A percentile compares a stretch with the other conserved stretches of the same genome.
phyloP scores from a whole-genome alignment of 768 basidiomycete species.

The Tulasnella sp. region DNA sequence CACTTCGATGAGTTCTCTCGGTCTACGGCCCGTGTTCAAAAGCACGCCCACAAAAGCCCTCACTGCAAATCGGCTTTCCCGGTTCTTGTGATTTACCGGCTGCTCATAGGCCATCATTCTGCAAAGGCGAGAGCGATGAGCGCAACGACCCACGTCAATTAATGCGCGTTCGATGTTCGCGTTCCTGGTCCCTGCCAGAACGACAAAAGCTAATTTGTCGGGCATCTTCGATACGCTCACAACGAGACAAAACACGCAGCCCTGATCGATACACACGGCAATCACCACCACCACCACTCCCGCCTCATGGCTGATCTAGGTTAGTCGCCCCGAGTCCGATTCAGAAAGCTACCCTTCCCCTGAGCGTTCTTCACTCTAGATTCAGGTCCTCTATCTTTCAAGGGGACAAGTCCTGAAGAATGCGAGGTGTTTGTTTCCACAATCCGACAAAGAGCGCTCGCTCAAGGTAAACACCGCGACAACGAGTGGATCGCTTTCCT shows the following conservation, averaged over 20 bases:
- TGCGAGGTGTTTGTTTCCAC: too few species aligned
- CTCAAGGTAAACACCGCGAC: background rate
- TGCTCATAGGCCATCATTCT: background rate
- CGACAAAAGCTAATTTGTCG: background rate
- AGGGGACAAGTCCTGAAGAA: too few species aligned
- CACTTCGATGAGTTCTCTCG: background rate
- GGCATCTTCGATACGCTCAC: background rate
- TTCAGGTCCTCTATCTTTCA: too few species aligned
- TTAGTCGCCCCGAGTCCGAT: too few species aligned
- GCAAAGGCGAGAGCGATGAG: background rate
- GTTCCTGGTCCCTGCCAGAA: background rate
- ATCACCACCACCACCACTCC: background rate
- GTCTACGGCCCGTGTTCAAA: background rate
- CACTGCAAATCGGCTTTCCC: background rate
- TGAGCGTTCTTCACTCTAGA: too few species aligned
- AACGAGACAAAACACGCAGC: background rate
- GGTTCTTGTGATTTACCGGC: background rate
- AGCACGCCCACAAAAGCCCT: too few species aligned
- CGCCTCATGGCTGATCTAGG: too few species aligned
- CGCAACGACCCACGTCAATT: background rate
- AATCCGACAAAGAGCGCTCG: background rate
- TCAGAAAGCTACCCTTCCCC: too few species aligned
- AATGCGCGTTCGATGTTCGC: background rate
- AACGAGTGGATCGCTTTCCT: background rate
- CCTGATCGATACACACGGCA: background rate